These are phyloP conservation scores for Apophysomyces elegans DNA, from an alignment of 371 early-diverging fungal species.

Conservation along the genomic window DNA sequence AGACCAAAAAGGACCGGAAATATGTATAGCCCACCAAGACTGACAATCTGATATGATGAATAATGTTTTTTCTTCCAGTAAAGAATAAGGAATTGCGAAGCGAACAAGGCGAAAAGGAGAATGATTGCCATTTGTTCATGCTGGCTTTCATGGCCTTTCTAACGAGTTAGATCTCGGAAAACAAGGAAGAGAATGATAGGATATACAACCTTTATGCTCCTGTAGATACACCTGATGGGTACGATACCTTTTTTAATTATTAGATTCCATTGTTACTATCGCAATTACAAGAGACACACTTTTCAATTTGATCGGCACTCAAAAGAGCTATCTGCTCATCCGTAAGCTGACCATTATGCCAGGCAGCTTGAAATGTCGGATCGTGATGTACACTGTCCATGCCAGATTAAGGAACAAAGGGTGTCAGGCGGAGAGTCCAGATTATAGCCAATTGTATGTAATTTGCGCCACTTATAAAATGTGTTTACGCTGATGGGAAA, in stretches of 20 bases:
- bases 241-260: conserved; percentile 28
- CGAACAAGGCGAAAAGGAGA: conserved; percentile 69
- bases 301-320: conserved; percentile 39
- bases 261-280: not conserved
- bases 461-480: no score
- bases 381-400: conserved; percentile 29
- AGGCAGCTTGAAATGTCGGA: conserved; percentile 35
- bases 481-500: no score
- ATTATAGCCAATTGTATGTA: no score
- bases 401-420: not conserved
- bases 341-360: conserved; percentile 36
- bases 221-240: conserved; percentile 40
- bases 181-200: not conserved
- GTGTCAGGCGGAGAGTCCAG: not conserved
- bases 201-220: conserved; percentile 46
- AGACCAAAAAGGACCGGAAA: conserved; percentile 61
- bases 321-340: conserved; percentile 38
- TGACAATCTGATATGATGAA: conserved; percentile 75
- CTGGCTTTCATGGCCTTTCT: conserved; percentile 64
- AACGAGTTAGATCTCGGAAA: conserved; percentile 2
- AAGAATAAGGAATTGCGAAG: conserved; percentile 75
- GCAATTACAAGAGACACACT: conserved; percentile 21
- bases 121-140: conserved; percentile 83
- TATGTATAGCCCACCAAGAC: conserved; percentile 76
- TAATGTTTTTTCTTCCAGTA: conserved; percentile 82